phyloP scores from a whole-genome alignment of 225 moss, liverwort and hornwort species.

The Polytrichum commune region DNA sequence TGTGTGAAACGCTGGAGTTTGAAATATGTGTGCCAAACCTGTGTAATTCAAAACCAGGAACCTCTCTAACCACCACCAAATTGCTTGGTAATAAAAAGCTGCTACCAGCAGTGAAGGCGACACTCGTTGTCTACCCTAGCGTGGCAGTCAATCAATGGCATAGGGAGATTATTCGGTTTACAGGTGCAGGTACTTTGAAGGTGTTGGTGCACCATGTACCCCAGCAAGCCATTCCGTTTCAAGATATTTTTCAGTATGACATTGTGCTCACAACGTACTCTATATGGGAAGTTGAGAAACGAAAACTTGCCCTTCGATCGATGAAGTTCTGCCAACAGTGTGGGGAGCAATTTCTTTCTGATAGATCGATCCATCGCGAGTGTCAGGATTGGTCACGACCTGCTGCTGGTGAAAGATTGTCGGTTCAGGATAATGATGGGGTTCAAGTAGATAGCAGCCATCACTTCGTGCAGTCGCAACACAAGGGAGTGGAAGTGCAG shows the following conservation, averaged over 20 bases:
- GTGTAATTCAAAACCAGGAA: no score
- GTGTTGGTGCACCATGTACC: slow-evolving; percentile 63
- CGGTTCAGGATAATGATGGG: neutral
- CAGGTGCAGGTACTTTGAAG: slow-evolving; percentile 39
- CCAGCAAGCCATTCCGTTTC: slow-evolving; percentile 18
- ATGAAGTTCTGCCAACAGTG: slow-evolving; percentile 53
- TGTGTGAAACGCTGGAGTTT: neutral
- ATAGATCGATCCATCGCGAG: slow-evolving; percentile 36
- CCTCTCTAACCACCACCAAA: neutral
- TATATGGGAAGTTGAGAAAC: slow-evolving; percentile 51
- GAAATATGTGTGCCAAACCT: neutral
- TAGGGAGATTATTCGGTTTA: slow-evolving; percentile 48
- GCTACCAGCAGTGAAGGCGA: slow-evolving; percentile 46
- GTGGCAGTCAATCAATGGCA: slow-evolving; percentile 67
- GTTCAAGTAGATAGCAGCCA: neutral
- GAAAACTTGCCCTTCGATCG: slow-evolving; percentile 52
- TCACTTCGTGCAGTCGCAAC: neutral
- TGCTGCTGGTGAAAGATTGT: slow-evolving; percentile 6
- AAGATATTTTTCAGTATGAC: slow-evolving; percentile 43
- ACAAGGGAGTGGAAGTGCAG: slow-evolving; percentile 28
- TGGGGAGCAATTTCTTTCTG: slow-evolving; percentile 28
- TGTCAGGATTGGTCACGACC: slow-evolving; percentile 44
- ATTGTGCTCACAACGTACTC: slow-evolving; percentile 54
- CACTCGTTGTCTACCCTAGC: slow-evolving; percentile 54
- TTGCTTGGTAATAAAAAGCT: neutral